These are phyloP conservation scores for Tetrapisispora nanseiensis DNA, from an alignment of 805 yeast species.

Conservation along the genomic window DNA sequence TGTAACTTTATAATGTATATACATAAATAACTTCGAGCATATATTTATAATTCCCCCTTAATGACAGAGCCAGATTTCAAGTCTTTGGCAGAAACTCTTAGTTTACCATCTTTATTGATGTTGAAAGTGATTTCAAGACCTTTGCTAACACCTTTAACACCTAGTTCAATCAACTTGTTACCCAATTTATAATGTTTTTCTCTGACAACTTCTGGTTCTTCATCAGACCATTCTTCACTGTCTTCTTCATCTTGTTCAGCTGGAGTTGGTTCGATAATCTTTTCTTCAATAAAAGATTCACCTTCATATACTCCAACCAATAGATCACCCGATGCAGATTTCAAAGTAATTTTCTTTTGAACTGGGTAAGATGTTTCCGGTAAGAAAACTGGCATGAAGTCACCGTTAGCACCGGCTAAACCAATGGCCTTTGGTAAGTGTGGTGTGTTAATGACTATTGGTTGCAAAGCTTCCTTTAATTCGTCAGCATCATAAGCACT, in stretches of 20 bases:
- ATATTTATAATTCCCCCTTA: constrained; percentile 39
- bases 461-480: constrained; percentile 68
- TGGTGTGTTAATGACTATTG: constrained; percentile 74
- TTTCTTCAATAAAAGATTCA: constrained; percentile 72
- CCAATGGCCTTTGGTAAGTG: constrained; percentile 83
- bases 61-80: constrained; percentile 48
- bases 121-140: constrained; percentile 52
- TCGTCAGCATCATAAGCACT: constrained; percentile 81
- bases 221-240: constrained; percentile 41
- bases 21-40: too few species aligned
- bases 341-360: constrained; percentile 59
- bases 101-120: constrained; percentile 51
- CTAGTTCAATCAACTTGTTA: constrained; percentile 66
- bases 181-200: constrained; percentile 68
- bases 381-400: constrained; percentile 62
- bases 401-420: constrained; percentile 60
- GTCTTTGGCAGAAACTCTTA: constrained; percentile 55
- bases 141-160: constrained; percentile 51
- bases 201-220: constrained; percentile 81
- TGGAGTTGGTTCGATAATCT: constrained; percentile 45
- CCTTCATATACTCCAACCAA: constrained; percentile 75
- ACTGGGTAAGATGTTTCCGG: constrained; percentile 87
- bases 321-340: constrained; percentile 51
- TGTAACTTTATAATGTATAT: too few species aligned
- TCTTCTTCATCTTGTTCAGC: constrained; percentile 41